phyloP scores from a whole-genome alignment of 805 yeast species.

The Saturnispora hagleri region DNA sequence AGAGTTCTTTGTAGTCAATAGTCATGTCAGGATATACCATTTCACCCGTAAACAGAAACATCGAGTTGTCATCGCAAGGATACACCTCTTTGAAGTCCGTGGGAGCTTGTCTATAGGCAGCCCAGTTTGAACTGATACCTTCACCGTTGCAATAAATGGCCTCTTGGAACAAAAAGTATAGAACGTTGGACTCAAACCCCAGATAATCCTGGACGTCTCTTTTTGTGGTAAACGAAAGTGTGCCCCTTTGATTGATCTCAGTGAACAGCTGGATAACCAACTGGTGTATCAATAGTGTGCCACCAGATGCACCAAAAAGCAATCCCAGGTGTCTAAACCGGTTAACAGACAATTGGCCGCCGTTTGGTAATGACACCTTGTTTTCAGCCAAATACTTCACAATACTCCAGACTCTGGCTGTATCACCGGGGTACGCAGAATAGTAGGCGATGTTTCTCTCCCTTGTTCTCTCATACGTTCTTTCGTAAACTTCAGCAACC shows the following conservation, averaged over 20 bases:
- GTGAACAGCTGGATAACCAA: slow-evolving; percentile 32
- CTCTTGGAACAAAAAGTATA: slow-evolving; percentile 50
- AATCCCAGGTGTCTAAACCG: slow-evolving; percentile 47
- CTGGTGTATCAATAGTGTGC: slow-evolving; percentile 38
- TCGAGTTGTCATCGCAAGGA: not conserved
- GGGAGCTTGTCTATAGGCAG: slow-evolving; percentile 31
- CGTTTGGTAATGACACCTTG: slow-evolving; percentile 36
- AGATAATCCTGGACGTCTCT: slow-evolving; percentile 25
- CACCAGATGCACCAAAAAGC: slow-evolving; percentile 42
- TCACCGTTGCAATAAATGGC: slow-evolving; percentile 45
- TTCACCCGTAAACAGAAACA: slow-evolving; percentile 18
- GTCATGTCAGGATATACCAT: slow-evolving; percentile 37
- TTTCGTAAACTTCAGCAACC: slow-evolving; percentile 40
- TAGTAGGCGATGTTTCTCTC: slow-evolving; percentile 43
- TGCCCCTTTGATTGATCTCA: slow-evolving; percentile 30
- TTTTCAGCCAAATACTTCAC: slow-evolving; percentile 26
- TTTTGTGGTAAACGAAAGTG: slow-evolving; percentile 33
- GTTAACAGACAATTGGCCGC: slow-evolving; percentile 40
- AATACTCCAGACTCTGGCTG: slow-evolving; percentile 29
- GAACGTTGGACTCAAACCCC: slow-evolving; percentile 43
- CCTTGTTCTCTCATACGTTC: slow-evolving; percentile 37
- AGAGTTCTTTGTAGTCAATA: slow-evolving; percentile 38
- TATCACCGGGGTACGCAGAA: slow-evolving; percentile 40
- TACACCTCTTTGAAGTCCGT: slow-evolving; percentile 18
- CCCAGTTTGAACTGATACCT: slow-evolving; percentile 34